Conservation (phyloP, 2,329 filamentous ascomycete genomes). For the Penicillium fuscoglaucum region DNA sequence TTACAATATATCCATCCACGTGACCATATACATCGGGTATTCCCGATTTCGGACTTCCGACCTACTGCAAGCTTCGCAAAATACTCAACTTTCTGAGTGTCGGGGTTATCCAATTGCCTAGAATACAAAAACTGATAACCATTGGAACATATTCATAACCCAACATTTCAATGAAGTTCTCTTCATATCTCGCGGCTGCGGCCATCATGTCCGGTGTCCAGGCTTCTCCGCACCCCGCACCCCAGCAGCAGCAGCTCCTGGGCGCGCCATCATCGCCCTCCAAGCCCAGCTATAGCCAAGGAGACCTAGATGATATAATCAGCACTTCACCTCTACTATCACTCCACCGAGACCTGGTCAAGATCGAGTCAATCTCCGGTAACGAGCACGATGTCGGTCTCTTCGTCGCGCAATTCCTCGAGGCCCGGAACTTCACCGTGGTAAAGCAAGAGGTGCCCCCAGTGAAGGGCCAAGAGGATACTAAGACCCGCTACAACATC, state of each 20-base stretch:
- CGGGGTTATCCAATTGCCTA: not conserved
- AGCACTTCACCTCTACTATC: slow-evolving; percentile 59
- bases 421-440: slow-evolving; percentile 60
- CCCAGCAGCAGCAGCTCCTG: slow-evolving; percentile 22
- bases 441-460: slow-evolving; percentile 53
- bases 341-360: slow-evolving; percentile 73
- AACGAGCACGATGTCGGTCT: slow-evolving; percentile 68
- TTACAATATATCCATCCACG: not conserved
- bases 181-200: slow-evolving; percentile 22
- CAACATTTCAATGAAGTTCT: slow-evolving; percentile 19
- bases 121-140: not conserved
- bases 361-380: slow-evolving; percentile 69
- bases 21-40: not conserved
- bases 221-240: slow-evolving; percentile 34
- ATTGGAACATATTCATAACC: not conserved
- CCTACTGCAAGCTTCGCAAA: not conserved
- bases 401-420: slow-evolving; percentile 68
- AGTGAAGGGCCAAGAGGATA: slow-evolving; percentile 14
- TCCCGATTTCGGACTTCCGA: slow-evolving; percentile 1
- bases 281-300: slow-evolving; percentile 3
- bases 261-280: slow-evolving; percentile 6
- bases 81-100: not conserved
- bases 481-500: slow-evolving; percentile 66
- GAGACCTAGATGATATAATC: slow-evolving; percentile 39
- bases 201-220: slow-evolving; percentile 20